These are phyloP conservation scores for Ceriops zippeliana DNA, from an alignment of 345 rosid species.

Conservation along the genomic window DNA sequence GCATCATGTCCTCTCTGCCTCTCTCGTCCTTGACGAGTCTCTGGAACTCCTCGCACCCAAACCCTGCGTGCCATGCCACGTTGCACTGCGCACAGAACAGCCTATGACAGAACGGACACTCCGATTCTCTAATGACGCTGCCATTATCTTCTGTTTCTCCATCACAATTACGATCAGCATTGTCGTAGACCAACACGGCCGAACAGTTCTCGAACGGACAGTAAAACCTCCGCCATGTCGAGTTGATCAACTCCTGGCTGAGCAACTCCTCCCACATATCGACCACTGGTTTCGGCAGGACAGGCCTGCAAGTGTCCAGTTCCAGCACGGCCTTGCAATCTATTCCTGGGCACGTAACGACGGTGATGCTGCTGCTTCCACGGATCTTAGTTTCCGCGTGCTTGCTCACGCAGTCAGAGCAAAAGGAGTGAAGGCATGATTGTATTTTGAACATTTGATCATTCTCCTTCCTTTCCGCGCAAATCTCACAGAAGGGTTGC, in stretches of 20 bases:
- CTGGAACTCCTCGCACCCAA: constrained; percentile 33
- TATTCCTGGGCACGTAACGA: constrained; percentile 52
- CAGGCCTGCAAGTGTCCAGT: constrained; percentile 36
- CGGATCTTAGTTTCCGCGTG: constrained; percentile 40
- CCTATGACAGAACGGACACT: constrained; percentile 65
- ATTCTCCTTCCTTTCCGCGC: constrained; percentile 40
- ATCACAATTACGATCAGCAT: too few species aligned
- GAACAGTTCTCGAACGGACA: constrained; percentile 81
- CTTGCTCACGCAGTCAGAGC: constrained; percentile 48
- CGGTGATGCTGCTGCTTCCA: constrained; percentile 14
- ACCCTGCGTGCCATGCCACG: constrained; percentile 44
- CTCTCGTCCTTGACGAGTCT: constrained; percentile 36
- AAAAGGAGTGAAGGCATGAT: constrained; percentile 47
- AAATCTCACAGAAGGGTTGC: constrained; percentile 46
- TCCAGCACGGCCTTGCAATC: constrained; percentile 42
- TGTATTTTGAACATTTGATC: constrained; percentile 37
- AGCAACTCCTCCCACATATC: constrained; percentile 53
- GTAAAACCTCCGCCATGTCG: constrained; percentile 33
- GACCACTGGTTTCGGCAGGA: constrained; percentile 41
- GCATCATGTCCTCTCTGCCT: constrained; percentile 37
- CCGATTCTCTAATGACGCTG: constrained; percentile 40
- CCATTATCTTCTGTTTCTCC: constrained; percentile 19
- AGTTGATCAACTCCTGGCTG: constrained; percentile 39
- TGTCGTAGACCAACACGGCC: constrained; percentile 39
- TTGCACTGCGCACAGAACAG: constrained; percentile 44